These are phyloP conservation scores for Capsella rubella DNA, from an alignment of 441 rosid species.

Conservation along the genomic window DNA sequence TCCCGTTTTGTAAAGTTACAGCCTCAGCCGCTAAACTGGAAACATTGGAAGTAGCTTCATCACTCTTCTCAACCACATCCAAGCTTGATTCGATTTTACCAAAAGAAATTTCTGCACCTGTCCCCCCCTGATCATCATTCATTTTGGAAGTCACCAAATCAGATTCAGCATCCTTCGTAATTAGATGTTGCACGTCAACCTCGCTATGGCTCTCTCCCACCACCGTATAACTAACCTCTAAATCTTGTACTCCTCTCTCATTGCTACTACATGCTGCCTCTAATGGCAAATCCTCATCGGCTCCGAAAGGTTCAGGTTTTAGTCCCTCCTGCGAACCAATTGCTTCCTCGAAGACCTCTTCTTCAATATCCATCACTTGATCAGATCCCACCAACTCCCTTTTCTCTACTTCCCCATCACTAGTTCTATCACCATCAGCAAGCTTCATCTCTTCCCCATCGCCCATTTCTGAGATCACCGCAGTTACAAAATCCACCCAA, in stretches of 20 bases:
- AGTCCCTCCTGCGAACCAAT: constrained; percentile 52
- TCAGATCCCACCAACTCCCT: constrained; percentile 45
- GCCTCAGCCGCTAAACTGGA: constrained; percentile 44
- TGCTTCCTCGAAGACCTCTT: constrained; percentile 79
- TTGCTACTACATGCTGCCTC: constrained; percentile 26
- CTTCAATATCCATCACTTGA: constrained; percentile 53
- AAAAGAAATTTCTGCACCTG: background rate
- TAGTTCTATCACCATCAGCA: constrained; percentile 30
- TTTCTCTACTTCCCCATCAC: constrained; percentile 44
- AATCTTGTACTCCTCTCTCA: constrained; percentile 37
- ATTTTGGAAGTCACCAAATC: constrained; percentile 19
- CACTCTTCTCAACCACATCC: constrained; percentile 40
- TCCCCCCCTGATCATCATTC: constrained; percentile 27
- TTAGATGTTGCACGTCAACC: background rate
- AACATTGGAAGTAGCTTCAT: constrained; percentile 61
- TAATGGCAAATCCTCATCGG: constrained; percentile 19
- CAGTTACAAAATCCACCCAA: constrained; percentile 33
- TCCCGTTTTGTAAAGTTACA: constrained; percentile 34
- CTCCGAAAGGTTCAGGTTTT: constrained; percentile 31
- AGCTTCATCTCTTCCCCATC: constrained; percentile 38
- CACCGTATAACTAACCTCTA: constrained; percentile 37
- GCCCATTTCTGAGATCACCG: constrained; percentile 56
- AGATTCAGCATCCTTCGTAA: constrained; percentile 24
- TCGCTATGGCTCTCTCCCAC: constrained; percentile 19
- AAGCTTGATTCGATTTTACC: constrained; percentile 21